phyloP scores from a whole-genome alignment of 768 basidiomycete genomes.

The Lentinus tigrinus region DNA sequence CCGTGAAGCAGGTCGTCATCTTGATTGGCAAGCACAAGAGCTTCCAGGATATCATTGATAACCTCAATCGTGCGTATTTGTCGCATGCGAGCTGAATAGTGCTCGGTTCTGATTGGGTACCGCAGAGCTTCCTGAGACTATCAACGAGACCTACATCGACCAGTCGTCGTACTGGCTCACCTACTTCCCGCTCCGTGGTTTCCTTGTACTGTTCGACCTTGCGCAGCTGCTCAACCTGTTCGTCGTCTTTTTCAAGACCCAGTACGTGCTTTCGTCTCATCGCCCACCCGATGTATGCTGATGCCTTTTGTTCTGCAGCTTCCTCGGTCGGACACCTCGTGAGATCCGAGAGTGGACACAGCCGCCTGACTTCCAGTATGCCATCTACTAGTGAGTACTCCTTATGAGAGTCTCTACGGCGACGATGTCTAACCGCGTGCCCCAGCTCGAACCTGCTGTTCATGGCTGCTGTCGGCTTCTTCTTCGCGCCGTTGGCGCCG shows the following conservation, averaged over 20 bases:
- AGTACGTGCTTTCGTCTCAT: slow-evolving; percentile 37
- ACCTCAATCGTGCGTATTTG: slow-evolving; percentile 39
- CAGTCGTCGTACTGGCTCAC: slow-evolving; percentile 93
- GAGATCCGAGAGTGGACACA: slow-evolving; percentile 90
- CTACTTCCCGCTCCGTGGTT: slow-evolving; percentile 94
- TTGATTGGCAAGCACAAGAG: slow-evolving; percentile 49
- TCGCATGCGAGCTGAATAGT: not conserved
- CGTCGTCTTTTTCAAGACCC: slow-evolving; percentile 81
- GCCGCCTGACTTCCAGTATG: slow-evolving; percentile 86
- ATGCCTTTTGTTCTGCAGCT: slow-evolving; percentile 35
- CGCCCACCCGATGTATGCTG: too few species aligned
- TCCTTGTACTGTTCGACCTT: slow-evolving; percentile 91
- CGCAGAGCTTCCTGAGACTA: slow-evolving; percentile 62
- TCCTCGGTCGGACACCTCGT: slow-evolving; percentile 86
- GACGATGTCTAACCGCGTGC: not conserved
- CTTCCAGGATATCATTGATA: slow-evolving; percentile 44
- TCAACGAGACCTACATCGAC: slow-evolving; percentile 87
- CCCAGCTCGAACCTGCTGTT: slow-evolving; percentile 44
- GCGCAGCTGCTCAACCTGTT: slow-evolving; percentile 93
- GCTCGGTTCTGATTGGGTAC: not conserved
- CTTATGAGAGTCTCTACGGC: slow-evolving; percentile 11
- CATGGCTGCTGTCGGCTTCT: slow-evolving; percentile 89
- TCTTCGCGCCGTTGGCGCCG: slow-evolving; percentile 94
- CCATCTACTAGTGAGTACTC: slow-evolving; percentile 74
- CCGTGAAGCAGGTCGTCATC: slow-evolving; percentile 41